Evolutionary conservation across 139 green algal species (phyloP).

Genomic region (Chloropicon primus): DNA sequence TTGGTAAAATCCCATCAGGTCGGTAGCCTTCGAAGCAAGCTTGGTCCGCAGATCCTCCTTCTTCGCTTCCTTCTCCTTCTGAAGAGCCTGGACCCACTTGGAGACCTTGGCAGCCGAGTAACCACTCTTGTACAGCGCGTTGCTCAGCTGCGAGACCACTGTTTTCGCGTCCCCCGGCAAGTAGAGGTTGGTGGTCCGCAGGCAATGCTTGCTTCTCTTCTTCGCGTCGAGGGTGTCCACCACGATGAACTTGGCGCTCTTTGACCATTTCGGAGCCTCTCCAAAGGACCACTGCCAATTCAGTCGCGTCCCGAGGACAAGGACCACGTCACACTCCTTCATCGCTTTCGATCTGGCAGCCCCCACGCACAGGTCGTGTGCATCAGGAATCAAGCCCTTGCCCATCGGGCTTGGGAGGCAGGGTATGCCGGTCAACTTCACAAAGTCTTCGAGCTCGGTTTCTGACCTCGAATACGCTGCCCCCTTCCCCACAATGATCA

Average conservation of each 20-base stretch:
- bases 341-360: slow-evolving; percentile 50
- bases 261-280: slow-evolving; percentile 43
- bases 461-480: slow-evolving; percentile 34
- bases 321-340: slow-evolving; percentile 41
- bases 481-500: slow-evolving; percentile 61
- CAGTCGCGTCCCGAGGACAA: slow-evolving; percentile 52
- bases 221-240: slow-evolving; percentile 31
- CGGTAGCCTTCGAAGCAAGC: slow-evolving; percentile 8
- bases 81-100: not conserved
- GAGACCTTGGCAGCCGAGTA: not conserved
- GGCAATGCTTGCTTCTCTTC: slow-evolving; percentile 16
- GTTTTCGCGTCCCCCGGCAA: slow-evolving; percentile 33
- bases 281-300: slow-evolving; percentile 79
- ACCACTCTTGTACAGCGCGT: slow-evolving; percentile 8
- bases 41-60: slow-evolving; percentile 25
- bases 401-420: slow-evolving; percentile 63
- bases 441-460: slow-evolving; percentile 26
- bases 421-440: slow-evolving; percentile 33
- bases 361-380: slow-evolving; percentile 30
- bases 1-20: slow-evolving; percentile 45
- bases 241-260: slow-evolving; percentile 48
- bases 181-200: slow-evolving; percentile 16
- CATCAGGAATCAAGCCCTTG: slow-evolving; percentile 56
- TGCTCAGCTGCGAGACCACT: slow-evolving; percentile 23
- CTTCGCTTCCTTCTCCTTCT: slow-evolving; percentile 15